Evolutionary conservation across 2,329 filamentous ascomycete species (phyloP).

Genomic region (Colletotrichum simmondsii): DNA sequence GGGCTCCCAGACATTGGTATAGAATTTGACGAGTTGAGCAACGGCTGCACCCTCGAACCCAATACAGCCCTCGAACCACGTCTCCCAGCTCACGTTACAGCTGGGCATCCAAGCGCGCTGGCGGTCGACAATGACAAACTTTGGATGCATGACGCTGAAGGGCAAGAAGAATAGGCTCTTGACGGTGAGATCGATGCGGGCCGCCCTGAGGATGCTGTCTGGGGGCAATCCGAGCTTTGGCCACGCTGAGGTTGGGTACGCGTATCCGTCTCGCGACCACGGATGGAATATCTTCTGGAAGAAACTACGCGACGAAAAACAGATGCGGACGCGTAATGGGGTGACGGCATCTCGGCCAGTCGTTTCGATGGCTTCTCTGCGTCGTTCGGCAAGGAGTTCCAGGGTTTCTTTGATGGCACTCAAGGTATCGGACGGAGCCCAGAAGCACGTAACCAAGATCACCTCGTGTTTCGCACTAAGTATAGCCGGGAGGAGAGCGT

Average conservation of each 20-base stretch:
- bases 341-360: slow-evolving; percentile 32
- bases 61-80: slow-evolving; percentile 86
- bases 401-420: slow-evolving; percentile 68
- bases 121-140: slow-evolving; percentile 81
- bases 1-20: slow-evolving; percentile 72
- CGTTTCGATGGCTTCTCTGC: slow-evolving; percentile 50
- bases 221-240: slow-evolving; percentile 71
- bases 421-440: slow-evolving; percentile 74
- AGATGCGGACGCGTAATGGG: slow-evolving; percentile 72
- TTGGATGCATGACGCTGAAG: slow-evolving; percentile 89
- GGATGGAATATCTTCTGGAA: slow-evolving; percentile 82
- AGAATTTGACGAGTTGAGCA: slow-evolving; percentile 72
- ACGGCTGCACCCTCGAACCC: slow-evolving; percentile 73
- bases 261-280: slow-evolving; percentile 68
- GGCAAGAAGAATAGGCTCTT: slow-evolving; percentile 85
- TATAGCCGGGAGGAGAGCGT: slow-evolving; percentile 70
- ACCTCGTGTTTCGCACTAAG: slow-evolving; percentile 70
- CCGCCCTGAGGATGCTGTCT: slow-evolving; percentile 59
- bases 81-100: slow-evolving; percentile 88
- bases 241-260: slow-evolving; percentile 72
- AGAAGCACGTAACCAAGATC: slow-evolving; percentile 85
- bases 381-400: slow-evolving; percentile 62
- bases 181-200: slow-evolving; percentile 73
- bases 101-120: slow-evolving; percentile 76
- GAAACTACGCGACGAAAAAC: slow-evolving; percentile 79